Base-by-base conservation (phyloP, 768 basidiomycete species). In the Trametes maxima region DNA sequence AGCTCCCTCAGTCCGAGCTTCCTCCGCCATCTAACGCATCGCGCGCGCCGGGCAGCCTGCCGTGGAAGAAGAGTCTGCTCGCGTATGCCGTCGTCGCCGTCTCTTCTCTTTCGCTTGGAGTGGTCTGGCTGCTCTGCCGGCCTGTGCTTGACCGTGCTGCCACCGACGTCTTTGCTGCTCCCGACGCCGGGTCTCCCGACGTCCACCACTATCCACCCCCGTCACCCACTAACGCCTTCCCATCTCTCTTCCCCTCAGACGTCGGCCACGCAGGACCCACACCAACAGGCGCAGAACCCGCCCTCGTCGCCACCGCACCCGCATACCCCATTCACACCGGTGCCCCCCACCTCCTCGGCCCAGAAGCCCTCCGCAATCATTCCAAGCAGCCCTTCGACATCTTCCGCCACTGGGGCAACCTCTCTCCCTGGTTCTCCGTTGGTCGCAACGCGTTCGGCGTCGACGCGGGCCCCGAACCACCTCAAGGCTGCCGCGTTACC, bases 381-480 rank as follows among this genome's bases (percentile, higher is more conserved):
- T 51, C 49, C n/a, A 28, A 51, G 12, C 28, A 35, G 8, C n/a
- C 49, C 11, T 93, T 91, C 65, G 83, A 88, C 68, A 67, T 94
- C 44, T 85, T 93, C 74, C 82, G 79, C 70, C 82, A 84, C 44
- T 94, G 92, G 92, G 92, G 92, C 1, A 94, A 93, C 69, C 72
- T 92, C 43, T 88, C 88, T 1, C 92, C 92, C 16, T 94, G 92
- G 92, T 94, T 88, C 72, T 90, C 87, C 65, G 85, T 91, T 19
- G 77, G 78, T 14, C 77, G 76, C 47, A 81, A 78, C 16, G 76
- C 82, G 1, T 94, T 92, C 73, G 92, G 92, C 0, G 64, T 93
- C 14, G 82, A 92, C 65, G 87, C 90, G 0, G 79, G 80, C 3
- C 86, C 90, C 0, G 86, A 85, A 36, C 79, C 85, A 1, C 92